Conservation (phyloP, 805 yeast species). For the Candida berthetii region DNA sequence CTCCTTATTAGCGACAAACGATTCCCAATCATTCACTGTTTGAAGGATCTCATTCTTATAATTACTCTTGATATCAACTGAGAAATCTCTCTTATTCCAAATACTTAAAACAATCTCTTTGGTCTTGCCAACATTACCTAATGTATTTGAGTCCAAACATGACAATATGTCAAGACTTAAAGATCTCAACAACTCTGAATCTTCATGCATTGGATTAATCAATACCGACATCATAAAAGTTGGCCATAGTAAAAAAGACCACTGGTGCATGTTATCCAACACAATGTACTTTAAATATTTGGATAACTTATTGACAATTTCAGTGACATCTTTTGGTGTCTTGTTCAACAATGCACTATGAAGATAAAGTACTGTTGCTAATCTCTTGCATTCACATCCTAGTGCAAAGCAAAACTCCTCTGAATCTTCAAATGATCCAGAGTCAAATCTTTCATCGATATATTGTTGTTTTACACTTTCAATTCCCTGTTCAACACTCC, state of each 20-base stretch:
- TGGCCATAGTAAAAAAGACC: conserved; percentile 8
- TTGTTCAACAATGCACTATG: conserved; percentile 3
- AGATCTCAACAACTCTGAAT: conserved; percentile 3
- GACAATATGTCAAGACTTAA: conserved; percentile 1
- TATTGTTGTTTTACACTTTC: not conserved
- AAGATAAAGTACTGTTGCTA: conserved; percentile 3
- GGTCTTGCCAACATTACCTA: conserved; percentile 6
- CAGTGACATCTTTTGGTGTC: conserved; percentile 1
- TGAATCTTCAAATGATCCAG: not conserved
- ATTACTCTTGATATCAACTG: not conserved
- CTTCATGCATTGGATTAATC: conserved; percentile 1
- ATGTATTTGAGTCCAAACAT: conserved; percentile 1
- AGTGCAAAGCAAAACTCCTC: conserved; percentile 5
- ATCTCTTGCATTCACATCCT: conserved; percentile 7
- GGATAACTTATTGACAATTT: not conserved
- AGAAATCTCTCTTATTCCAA: conserved; percentile 7
- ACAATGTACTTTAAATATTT: conserved; percentile 3
- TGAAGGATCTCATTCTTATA: not conserved
- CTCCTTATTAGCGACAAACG: conserved; percentile 2
- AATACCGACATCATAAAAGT: conserved; percentile 3
- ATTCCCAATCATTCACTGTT: conserved; percentile 5
- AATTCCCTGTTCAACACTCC: not conserved
- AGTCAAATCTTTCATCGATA: not conserved
- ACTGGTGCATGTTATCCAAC: conserved; percentile 1
- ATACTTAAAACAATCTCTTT: conserved; percentile 3